Evolutionary conservation across 2,329 filamentous ascomycete genomes (phyloP), one percentile per base, ranked within the genome.

Genomic region (Botrytis tulipae): DNA sequence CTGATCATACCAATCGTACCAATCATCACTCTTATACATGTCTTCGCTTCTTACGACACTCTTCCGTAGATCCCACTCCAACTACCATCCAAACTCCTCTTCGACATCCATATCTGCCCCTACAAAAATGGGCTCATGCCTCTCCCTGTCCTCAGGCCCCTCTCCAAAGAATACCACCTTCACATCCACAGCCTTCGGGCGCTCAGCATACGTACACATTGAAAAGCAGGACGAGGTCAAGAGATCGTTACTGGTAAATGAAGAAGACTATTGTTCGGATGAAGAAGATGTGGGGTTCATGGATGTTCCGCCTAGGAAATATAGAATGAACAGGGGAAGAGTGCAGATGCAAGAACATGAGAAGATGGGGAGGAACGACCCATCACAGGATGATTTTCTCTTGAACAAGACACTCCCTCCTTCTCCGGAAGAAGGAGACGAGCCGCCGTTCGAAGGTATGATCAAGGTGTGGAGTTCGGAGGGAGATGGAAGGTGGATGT

Each of bases 121-220:
- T 32, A 37, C 40, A 25, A 61, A 40, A 25, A 70, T 70, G 57
- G 68, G 54, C n/a, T 70, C 68, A 25, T 70, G 68, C 20, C 44
- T 72, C 22, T 66, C 35, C 6, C n/a, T 57, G 5, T 66, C 60
- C 12, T 42, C 61, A 9, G 70, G 60, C 5, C 60, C 46, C 20
- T 72, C 60, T 25, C 60, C 70, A 35, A 37, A 37, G 2, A 44
- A 32, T 20, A 59, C 20, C n/a, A 67, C n/a, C 14, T 72, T 66
- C 29, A 57, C 60, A 54, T 72, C 60, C n/a, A 67, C 70, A 37
- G 70, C 70, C 14, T 72, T 72, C 3, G 70, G 70, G 20, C 44
- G 70, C 59, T 54, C 44, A n/a, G 25, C 60, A 6, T 57, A 72
- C 18, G 37, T 59, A 25, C 35, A 67, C 32, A 66, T 72, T 35